Conservation (phyloP, 2,329 filamentous ascomycete genomes). For the Pezizomycotina sp. region DNA sequence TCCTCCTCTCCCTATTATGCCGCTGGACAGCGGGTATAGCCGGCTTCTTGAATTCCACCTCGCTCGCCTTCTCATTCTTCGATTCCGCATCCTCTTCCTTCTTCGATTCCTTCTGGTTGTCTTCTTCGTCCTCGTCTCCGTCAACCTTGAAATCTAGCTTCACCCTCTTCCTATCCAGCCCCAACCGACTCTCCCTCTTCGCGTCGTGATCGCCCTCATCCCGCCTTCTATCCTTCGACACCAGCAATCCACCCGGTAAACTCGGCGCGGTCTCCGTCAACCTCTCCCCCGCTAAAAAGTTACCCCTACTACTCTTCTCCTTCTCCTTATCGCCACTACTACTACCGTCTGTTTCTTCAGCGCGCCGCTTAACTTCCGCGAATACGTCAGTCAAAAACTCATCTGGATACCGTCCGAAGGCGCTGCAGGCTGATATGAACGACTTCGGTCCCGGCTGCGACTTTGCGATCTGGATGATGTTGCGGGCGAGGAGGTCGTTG, state of each 20-base stretch:
- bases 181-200: constrained; percentile 24
- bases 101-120: not conserved
- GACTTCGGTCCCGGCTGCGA: constrained; percentile 25
- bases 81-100: constrained; percentile 14
- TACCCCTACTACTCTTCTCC: constrained; percentile 4
- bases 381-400: constrained; percentile 25
- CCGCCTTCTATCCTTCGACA: constrained; percentile 17
- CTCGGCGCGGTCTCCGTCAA: constrained; percentile 11
- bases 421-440: constrained; percentile 23
- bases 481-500: constrained; percentile 24
- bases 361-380: constrained; percentile 22
- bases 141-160: constrained; percentile 25
- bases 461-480: constrained; percentile 25
- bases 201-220: constrained; percentile 15
- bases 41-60: constrained; percentile 25
- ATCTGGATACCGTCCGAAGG: constrained; percentile 23
- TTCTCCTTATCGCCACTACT: constrained; percentile 6
- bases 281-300: constrained; percentile 10
- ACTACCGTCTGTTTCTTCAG: constrained; percentile 18
- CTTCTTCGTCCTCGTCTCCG: constrained; percentile 16
- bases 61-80: constrained; percentile 7
- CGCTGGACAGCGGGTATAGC: constrained; percentile 21
- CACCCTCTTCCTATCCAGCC: constrained; percentile 25
- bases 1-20: constrained; percentile 24
- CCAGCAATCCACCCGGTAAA: constrained; percentile 24